These are phyloP conservation scores for Pisolithus marmoratus DNA, from an alignment of 768 basidiomycete species.

Conservation along the genomic window DNA sequence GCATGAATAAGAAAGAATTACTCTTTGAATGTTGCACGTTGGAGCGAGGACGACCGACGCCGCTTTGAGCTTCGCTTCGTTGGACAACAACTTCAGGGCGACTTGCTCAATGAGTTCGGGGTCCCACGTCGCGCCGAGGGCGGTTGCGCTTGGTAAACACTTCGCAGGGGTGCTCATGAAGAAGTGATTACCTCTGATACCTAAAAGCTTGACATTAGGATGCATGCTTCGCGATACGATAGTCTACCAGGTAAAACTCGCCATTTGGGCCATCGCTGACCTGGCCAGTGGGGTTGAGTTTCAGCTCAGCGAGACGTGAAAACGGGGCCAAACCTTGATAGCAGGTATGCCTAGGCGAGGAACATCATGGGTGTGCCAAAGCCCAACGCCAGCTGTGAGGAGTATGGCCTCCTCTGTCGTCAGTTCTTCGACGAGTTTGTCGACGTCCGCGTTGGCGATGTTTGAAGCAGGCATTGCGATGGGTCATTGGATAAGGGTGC, in stretches of 20 bases:
- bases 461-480: slow-evolving; percentile 59
- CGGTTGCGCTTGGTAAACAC: slow-evolving; percentile 70
- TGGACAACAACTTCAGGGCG: slow-evolving; percentile 59
- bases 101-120: slow-evolving; percentile 55
- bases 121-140: slow-evolving; percentile 73
- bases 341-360: slow-evolving; percentile 66
- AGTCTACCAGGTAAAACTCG: slow-evolving; percentile 15
- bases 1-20: slow-evolving; percentile 20
- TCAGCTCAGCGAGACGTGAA: slow-evolving; percentile 11
- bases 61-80: slow-evolving; percentile 65
- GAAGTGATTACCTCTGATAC: slow-evolving; percentile 67
- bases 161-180: slow-evolving; percentile 80
- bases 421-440: slow-evolving; percentile 56
- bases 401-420: slow-evolving; percentile 71
- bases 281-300: slow-evolving; percentile 21
- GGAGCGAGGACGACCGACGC: slow-evolving; percentile 72
- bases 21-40: slow-evolving; percentile 82
- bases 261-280: slow-evolving; percentile 82
- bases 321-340: slow-evolving; percentile 41
- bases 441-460: slow-evolving; percentile 59
- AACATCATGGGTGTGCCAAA: slow-evolving; percentile 68
- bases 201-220: slow-evolving; percentile 14
- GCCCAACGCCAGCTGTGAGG: slow-evolving; percentile 68
- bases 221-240: not conserved
- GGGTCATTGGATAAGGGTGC: not conserved